Evolutionary conservation across 768 basidiomycete genomes (phyloP).

Genomic region (Rhizopogon roseolus): DNA sequence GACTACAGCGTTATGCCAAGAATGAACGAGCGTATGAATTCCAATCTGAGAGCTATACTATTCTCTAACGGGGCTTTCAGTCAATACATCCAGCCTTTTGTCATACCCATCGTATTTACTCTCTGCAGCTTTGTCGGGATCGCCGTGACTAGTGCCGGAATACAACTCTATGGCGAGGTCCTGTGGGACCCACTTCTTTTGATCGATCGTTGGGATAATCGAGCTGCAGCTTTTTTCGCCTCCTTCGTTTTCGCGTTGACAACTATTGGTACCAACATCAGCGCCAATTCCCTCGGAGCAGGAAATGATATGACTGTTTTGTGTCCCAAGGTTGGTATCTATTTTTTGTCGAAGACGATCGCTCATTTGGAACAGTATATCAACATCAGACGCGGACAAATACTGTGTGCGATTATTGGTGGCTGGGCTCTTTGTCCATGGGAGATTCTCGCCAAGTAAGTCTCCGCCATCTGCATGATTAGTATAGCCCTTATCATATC

Average conservation of each 20-base stretch:
- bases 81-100: slow-evolving; percentile 68
- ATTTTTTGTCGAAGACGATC: neutral
- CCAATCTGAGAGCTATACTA: neutral
- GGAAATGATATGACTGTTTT: slow-evolving; percentile 84
- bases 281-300: slow-evolving; percentile 71
- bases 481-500: neutral
- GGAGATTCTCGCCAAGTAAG: slow-evolving; percentile 62
- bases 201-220: slow-evolving; percentile 80
- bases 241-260: slow-evolving; percentile 69
- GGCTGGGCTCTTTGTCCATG: slow-evolving; percentile 84
- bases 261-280: slow-evolving; percentile 69
- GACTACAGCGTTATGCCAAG: slow-evolving; percentile 64
- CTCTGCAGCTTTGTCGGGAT: slow-evolving; percentile 76
- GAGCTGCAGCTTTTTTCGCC: slow-evolving; percentile 81
- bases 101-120: slow-evolving; percentile 80
- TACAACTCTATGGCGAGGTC: slow-evolving; percentile 61
- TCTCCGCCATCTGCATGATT: neutral
- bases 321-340: slow-evolving; percentile 40
- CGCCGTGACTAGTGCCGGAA: slow-evolving; percentile 72
- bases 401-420: slow-evolving; percentile 30
- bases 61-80: slow-evolving; percentile 26
- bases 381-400: slow-evolving; percentile 24
- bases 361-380: slow-evolving; percentile 15
- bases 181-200: slow-evolving; percentile 76
- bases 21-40: slow-evolving; percentile 52